phyloP scores from a whole-genome alignment of 2,329 filamentous ascomycete genomes.

The Aspergillus ochraceoroseus region DNA sequence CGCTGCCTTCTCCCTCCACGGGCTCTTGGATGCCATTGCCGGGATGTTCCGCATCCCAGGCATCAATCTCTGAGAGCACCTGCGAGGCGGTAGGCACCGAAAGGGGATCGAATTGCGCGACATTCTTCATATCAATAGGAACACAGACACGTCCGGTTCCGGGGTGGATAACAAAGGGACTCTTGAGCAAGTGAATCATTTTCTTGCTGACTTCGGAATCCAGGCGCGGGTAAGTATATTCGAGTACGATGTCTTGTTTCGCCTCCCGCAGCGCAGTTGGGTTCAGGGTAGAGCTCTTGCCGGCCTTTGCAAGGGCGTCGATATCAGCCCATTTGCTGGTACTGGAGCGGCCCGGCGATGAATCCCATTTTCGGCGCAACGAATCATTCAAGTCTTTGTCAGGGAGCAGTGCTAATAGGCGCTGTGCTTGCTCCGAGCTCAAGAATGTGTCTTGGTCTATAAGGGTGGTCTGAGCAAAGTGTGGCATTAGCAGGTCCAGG shows the following conservation, averaged over 20 bases:
- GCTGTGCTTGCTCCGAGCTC: slow-evolving; percentile 63
- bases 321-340: slow-evolving; percentile 91
- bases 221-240: slow-evolving; percentile 95
- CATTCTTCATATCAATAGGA: slow-evolving; percentile 70
- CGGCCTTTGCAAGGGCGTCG: slow-evolving; percentile 73
- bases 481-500: slow-evolving; percentile 72
- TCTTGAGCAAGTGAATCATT: slow-evolving; percentile 95
- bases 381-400: slow-evolving; percentile 72
- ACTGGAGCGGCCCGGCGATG: slow-evolving; percentile 70
- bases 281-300: slow-evolving; percentile 67
- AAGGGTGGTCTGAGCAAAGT: slow-evolving; percentile 81
- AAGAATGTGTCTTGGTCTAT: slow-evolving; percentile 81
- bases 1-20: slow-evolving; percentile 39
- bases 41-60: slow-evolving; percentile 55
- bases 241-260: slow-evolving; percentile 92
- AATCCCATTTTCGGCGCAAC: slow-evolving; percentile 85
- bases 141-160: slow-evolving; percentile 93
- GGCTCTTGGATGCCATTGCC: slow-evolving; percentile 36
- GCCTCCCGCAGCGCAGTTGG: slow-evolving; percentile 71
- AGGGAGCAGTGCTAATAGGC: slow-evolving; percentile 77
- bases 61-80: slow-evolving; percentile 78
- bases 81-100: slow-evolving; percentile 82
- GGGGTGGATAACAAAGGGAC: slow-evolving; percentile 92
- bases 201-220: slow-evolving; percentile 98
- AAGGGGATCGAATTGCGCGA: slow-evolving; percentile 82